phyloP scores from a whole-genome alignment of 2,329 filamentous ascomycete species.

The Penicillium janthinellum region DNA sequence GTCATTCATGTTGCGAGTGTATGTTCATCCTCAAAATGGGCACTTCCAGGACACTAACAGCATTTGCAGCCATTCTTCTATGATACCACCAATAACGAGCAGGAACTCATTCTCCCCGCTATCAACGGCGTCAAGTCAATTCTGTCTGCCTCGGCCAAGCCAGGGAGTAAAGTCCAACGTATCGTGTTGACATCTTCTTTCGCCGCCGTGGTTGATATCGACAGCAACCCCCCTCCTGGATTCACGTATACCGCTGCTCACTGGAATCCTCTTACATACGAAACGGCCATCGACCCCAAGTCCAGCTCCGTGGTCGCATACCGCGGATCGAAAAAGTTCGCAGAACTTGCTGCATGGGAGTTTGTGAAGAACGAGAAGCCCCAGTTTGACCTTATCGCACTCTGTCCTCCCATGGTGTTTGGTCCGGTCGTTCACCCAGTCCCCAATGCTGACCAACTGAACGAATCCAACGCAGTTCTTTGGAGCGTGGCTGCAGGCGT shows the following conservation, averaged over 20 bases:
- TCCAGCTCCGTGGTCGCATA: constrained; percentile 32
- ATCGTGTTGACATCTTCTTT: constrained; percentile 36
- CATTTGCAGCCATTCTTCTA: constrained; percentile 48
- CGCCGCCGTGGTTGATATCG: constrained; percentile 29
- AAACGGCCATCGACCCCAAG: constrained; percentile 23
- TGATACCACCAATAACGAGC: constrained; percentile 48
- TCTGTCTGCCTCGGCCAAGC: constrained; percentile 35
- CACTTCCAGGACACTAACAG: background rate
- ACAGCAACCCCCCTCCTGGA: constrained; percentile 12
- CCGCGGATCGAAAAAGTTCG: constrained; percentile 37
- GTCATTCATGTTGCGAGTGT: constrained; percentile 52
- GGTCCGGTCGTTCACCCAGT: constrained; percentile 49
- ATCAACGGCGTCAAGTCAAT: constrained; percentile 51
- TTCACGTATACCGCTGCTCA: constrained; percentile 32
- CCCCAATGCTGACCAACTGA: constrained; percentile 37
- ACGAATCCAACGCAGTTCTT: constrained; percentile 48
- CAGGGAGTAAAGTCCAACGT: constrained; percentile 23
- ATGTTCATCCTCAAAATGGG: constrained; percentile 14
- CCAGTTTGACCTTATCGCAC: constrained; percentile 44
- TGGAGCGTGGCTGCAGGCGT: constrained; percentile 45
- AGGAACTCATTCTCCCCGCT: constrained; percentile 48
- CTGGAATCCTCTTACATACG: constrained; percentile 39
- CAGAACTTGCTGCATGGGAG: constrained; percentile 34
- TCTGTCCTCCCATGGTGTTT: constrained; percentile 52
- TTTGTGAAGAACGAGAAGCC: constrained; percentile 37